phyloP scores from a whole-genome alignment of 2,329 filamentous ascomycete species.

The Ambrosiella cleistominuta region DNA sequence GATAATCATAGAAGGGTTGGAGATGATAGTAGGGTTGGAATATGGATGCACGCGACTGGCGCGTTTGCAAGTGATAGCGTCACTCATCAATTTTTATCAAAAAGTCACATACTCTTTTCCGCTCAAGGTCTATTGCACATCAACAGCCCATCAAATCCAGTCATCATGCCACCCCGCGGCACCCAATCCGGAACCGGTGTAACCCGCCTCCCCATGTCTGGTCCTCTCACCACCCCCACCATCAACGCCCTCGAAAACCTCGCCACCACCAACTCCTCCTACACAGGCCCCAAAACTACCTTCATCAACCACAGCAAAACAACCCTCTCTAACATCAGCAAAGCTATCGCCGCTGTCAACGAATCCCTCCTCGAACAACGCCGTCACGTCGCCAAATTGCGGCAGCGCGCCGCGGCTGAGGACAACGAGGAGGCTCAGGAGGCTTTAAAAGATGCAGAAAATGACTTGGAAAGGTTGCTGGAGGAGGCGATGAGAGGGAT shows the following conservation, averaged over 20 bases:
- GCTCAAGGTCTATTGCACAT: background rate
- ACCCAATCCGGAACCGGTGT: background rate
- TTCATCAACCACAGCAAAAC: background rate
- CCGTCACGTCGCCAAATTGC: conserved; percentile 1
- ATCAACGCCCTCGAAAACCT: background rate
- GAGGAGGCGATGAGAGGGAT: background rate
- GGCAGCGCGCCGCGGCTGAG: background rate
- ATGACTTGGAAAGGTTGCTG: conserved; percentile 3
- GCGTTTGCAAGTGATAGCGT: background rate
- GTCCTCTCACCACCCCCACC: background rate
- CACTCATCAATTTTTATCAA: background rate
- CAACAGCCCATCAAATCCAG: background rate
- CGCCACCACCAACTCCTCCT: background rate
- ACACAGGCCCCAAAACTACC: background rate
- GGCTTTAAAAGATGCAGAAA: background rate
- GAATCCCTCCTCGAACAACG: conserved; percentile 9
- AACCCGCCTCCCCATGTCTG: background rate
- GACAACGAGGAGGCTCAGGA: background rate
- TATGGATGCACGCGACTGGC: background rate
- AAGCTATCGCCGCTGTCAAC: conserved; percentile 7
- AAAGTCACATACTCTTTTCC: background rate
- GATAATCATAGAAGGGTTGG: background rate
- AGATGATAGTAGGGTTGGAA: background rate
- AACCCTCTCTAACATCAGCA: conserved; percentile 4
- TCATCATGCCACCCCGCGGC: background rate